Conservation (phyloP, 495 filamentous ascomycete species). For the Bombardia bombarda region DNA sequence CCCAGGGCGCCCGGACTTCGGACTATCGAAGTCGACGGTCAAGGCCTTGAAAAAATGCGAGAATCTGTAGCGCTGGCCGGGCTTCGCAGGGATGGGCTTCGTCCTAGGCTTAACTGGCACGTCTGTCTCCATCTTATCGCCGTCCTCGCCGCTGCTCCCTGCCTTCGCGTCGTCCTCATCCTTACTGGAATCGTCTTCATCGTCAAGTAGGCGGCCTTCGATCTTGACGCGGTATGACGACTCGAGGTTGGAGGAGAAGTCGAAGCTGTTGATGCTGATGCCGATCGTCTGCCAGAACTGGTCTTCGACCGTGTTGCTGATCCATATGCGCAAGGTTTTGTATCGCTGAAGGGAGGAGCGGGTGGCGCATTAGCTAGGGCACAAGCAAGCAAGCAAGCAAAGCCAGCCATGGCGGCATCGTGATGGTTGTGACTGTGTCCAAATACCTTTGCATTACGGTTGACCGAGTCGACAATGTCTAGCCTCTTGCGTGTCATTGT, state of each 20-base stretch:
- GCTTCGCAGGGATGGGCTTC: constrained; percentile 28
- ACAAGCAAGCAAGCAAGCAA: background rate
- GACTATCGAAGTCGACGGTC: constrained; percentile 76
- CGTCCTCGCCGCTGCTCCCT: constrained; percentile 26
- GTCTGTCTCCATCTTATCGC: constrained; percentile 59
- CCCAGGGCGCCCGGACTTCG: constrained; percentile 35
- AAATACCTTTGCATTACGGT: constrained; percentile 62
- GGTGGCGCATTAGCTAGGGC: constrained; percentile 2
- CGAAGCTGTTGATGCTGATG: constrained; percentile 60
- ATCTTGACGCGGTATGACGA: constrained; percentile 85
- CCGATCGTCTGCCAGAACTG: constrained; percentile 81
- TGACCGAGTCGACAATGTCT: constrained; percentile 80
- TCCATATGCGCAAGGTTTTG: constrained; percentile 85
- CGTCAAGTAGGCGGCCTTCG: constrained; percentile 80
- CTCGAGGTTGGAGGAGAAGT: constrained; percentile 60
- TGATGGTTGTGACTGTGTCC: too few species aligned
- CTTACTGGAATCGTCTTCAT: constrained; percentile 53
- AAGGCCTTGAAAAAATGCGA: constrained; percentile 95
- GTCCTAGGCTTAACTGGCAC: constrained; percentile 45
- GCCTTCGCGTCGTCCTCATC: constrained; percentile 48
- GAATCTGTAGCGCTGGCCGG: constrained; percentile 52
- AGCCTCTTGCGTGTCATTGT: constrained; percentile 91
- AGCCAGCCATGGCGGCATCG: too few species aligned
- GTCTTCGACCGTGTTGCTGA: constrained; percentile 90
- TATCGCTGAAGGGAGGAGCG: constrained; percentile 52